phyloP scores from a whole-genome alignment of 768 basidiomycete species.

The Gymnopilus junonius region DNA sequence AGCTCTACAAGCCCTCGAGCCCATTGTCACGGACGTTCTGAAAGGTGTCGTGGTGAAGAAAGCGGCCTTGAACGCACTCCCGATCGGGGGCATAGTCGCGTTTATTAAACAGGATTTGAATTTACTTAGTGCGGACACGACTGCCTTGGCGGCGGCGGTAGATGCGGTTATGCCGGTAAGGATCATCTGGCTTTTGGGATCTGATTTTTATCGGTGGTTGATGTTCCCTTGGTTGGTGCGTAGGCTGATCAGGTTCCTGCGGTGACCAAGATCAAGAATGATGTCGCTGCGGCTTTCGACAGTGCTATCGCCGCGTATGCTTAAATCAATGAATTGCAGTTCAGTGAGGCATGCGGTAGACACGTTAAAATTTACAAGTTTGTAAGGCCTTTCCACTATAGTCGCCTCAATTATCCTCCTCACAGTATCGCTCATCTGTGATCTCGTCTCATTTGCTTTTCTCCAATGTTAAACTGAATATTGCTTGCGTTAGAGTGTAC shows the following conservation, averaged over 20 bases:
- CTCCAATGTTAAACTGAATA: too few relatives aligned
- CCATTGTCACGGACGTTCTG: conserved; percentile 17
- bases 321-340: neutral
- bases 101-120: conserved; percentile 31
- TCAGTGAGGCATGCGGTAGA: neutral
- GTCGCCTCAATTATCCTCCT: too few relatives aligned
- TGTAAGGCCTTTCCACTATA: too few relatives aligned
- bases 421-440: too few relatives aligned
- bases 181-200: too few relatives aligned
- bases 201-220: neutral
- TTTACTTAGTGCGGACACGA: conserved; percentile 24
- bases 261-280: too few relatives aligned
- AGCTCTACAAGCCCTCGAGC: conserved; percentile 14
- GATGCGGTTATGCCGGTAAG: conserved; percentile 28
- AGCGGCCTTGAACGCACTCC: conserved; percentile 22
- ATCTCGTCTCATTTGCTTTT: too few relatives aligned
- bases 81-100: conserved; percentile 19
- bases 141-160: conserved; percentile 26
- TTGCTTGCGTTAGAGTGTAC: too few relatives aligned
- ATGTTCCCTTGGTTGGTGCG: neutral
- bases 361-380: neutral
- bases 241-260: neutral
- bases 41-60: conserved; percentile 26
- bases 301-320: neutral
- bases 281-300: neutral